phyloP scores from a whole-genome alignment of 768 basidiomycete genomes.

The Phlegmacium glaucopus region DNA sequence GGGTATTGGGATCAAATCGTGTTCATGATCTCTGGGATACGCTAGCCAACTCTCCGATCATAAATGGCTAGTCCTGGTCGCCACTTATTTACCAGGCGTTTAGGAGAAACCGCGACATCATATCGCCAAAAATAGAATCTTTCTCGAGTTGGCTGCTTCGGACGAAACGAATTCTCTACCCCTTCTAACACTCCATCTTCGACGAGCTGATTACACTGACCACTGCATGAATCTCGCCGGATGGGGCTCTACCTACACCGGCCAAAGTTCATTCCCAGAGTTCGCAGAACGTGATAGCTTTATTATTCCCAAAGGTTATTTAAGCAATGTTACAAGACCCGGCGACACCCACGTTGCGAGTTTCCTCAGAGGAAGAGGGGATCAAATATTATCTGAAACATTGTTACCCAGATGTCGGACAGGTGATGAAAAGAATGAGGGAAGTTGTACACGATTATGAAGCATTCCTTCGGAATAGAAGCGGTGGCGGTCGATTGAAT shows the following conservation, averaged over 20 bases:
- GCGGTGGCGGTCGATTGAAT: constrained; percentile 3
- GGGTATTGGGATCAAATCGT: constrained; percentile 46
- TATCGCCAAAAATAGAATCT: constrained; percentile 14
- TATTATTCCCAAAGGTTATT: constrained; percentile 11
- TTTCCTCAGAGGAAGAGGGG: constrained; percentile 21
- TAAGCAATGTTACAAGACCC: not conserved
- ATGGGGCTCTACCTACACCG: constrained; percentile 40
- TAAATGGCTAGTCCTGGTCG: constrained; percentile 60
- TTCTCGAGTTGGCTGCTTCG: not conserved
- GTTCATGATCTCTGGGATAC: constrained; percentile 43
- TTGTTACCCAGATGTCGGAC: constrained; percentile 50
- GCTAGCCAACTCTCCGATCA: constrained; percentile 43
- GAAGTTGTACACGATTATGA: constrained; percentile 26
- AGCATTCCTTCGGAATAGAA: constrained; percentile 12
- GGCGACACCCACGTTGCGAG: constrained; percentile 3
- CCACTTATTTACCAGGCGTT: constrained; percentile 52
- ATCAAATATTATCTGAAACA: constrained; percentile 35
- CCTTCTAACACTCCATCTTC: constrained; percentile 53
- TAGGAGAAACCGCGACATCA: constrained; percentile 41
- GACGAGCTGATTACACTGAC: constrained; percentile 50
- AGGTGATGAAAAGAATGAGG: constrained; percentile 43
- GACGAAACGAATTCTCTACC: constrained; percentile 33
- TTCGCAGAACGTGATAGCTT: constrained; percentile 39
- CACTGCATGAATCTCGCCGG: constrained; percentile 45
- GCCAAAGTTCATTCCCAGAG: constrained; percentile 50